These are phyloP conservation scores for Hyaloscypha bicolor DNA, from an alignment of 495 filamentous ascomycete species.

Conservation along the genomic window DNA sequence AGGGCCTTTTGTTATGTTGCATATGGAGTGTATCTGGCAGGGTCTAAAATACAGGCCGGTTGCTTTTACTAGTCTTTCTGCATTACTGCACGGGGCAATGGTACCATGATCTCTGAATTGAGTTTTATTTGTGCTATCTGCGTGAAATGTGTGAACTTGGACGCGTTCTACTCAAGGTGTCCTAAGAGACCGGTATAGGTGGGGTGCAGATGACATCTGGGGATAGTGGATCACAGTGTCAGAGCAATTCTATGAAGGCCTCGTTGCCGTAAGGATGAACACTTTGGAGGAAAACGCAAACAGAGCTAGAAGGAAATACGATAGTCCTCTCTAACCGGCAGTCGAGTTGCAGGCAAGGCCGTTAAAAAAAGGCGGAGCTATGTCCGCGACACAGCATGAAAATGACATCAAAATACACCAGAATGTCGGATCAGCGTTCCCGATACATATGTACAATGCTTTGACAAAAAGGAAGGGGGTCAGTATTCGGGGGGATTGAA, in stretches of 20 bases:
- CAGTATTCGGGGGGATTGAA: not conserved
- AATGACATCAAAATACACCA: not conserved
- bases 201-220: too few species aligned
- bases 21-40: constrained; percentile 35
- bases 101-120: constrained; percentile 53
- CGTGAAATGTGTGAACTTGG: not conserved
- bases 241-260: too few species aligned
- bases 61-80: constrained; percentile 43
- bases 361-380: not conserved
- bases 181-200: too few species aligned
- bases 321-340: too few species aligned
- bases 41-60: constrained; percentile 34
- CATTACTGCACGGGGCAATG: constrained; percentile 57
- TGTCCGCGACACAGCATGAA: not conserved
- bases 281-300: too few species aligned
- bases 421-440: not conserved
- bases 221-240: not conserved
- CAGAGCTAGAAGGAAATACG: too few species aligned
- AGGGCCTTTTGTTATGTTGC: constrained; percentile 28
- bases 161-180: not conserved
- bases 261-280: too few species aligned
- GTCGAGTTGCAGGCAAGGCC: too few species aligned
- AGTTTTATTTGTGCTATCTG: not conserved
- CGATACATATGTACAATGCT: not conserved
- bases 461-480: not conserved